Base-by-base conservation (phyloP, 1,284 basidiomycete species). In the Trametes sp. region DNA sequence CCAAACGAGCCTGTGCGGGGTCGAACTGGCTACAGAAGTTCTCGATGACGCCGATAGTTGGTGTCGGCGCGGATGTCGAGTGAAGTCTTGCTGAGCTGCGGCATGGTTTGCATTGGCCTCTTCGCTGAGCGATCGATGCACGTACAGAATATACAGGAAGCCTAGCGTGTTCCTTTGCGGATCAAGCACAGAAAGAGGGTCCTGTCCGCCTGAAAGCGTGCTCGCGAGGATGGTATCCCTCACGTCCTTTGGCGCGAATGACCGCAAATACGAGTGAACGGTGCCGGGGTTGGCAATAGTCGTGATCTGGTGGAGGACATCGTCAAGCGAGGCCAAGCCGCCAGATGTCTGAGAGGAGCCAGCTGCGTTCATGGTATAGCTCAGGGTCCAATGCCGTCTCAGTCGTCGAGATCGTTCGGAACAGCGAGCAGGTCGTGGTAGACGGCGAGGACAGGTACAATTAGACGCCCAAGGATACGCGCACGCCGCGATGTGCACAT, bases 101-200 rank as follows among this genome's bases (percentile, higher is more conserved):
- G 61, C 58, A 54, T 35, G 19, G 29, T 57, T 35, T 16, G 58
- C 24, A 28, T 26, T 64, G 11, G 41, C 23, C 33, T 19, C 31
- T 46, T 56, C 57, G 51, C 59, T 51, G 19, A 29, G 35, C 53
- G 54, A 41, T 42, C 33, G 35, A 31, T 55, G 35, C 24, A 80
- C 89, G 76, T 69, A 92, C 91, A 93, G 72, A 44, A 93, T 87
- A 69, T 87, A 89, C 35, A 93, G 74, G 45, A 84, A 82, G 0
- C 87, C 89, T 6, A 92, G 72, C 1, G 89, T 88, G 72, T 90
- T 83, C 41, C 71, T 72, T 35, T 78, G 75, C 24, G 84, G 73
- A 65, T 89, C 81, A 46, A 93, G 75, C 19, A 87, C 70, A 1
- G 74, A 65, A 56, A 92, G 72, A 6, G 90, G 90, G 71, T 92